Evolutionary conservation across 2,329 filamentous ascomycete genomes (phyloP).

Genomic region (Apiospora phragmitis): DNA sequence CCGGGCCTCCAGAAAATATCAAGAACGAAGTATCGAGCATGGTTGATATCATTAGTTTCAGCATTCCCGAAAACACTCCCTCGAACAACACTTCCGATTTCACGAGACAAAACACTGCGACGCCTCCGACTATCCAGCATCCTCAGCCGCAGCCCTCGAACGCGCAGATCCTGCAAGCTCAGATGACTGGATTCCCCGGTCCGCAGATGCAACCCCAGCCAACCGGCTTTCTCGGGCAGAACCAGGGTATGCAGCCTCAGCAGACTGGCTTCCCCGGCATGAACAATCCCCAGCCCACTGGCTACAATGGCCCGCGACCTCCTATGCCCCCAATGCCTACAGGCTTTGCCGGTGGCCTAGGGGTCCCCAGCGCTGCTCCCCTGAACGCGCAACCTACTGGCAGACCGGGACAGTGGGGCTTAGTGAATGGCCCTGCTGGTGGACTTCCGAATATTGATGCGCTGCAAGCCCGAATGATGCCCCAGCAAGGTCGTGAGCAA

Average conservation of each 20-base stretch:
- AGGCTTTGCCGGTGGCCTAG: conserved; percentile 67
- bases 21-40: conserved; percentile 98
- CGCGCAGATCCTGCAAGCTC: conserved; percentile 61
- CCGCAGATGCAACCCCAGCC: conserved; percentile 51
- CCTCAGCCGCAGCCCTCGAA: conserved; percentile 76
- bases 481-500: conserved; percentile 85
- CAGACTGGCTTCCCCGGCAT: conserved; percentile 68
- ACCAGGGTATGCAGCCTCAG: conserved; percentile 55
- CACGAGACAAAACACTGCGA: conserved; percentile 51
- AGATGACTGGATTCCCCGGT: conserved; percentile 67
- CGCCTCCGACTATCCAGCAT: conserved; percentile 61
- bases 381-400: conserved; percentile 95
- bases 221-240: conserved; percentile 57
- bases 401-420: conserved; percentile 92
- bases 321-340: conserved; percentile 81
- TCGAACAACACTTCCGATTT: conserved; percentile 72
- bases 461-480: conserved; percentile 94
- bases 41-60: conserved; percentile 99
- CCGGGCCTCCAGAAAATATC: conserved; percentile 72
- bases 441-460: conserved; percentile 94
- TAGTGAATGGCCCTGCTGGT: conserved; percentile 88
- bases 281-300: conserved; percentile 70
- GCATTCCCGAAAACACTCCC: conserved; percentile 72
- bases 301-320: conserved; percentile 77
- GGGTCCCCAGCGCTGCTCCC: conserved; percentile 50